Evolutionary conservation across 164 flowering plant species (phyloP).

Genomic region (Vitis riparia): DNA sequence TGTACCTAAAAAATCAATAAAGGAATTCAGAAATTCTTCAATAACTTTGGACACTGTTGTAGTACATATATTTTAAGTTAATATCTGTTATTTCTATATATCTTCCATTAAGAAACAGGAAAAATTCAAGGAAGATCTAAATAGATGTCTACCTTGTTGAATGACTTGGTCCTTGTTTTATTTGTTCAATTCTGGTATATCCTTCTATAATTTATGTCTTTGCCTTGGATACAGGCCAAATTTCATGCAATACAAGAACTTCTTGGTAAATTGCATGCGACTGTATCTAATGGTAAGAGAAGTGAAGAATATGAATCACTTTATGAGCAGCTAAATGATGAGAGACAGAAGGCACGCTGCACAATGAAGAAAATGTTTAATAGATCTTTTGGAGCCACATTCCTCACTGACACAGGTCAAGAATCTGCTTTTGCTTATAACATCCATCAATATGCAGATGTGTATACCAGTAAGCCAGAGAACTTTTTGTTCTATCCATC

Average conservation of each 20-base stretch:
- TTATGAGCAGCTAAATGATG: constrained; percentile 66
- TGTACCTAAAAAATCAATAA: too few relatives aligned
- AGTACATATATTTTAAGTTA: too few relatives aligned
- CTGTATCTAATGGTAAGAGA: constrained; percentile 33
- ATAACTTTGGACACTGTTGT: too few relatives aligned
- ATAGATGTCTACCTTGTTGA: too few relatives aligned
- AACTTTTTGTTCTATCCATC: constrained; percentile 76
- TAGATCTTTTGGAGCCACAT: constrained; percentile 90
- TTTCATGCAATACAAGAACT: constrained; percentile 88
- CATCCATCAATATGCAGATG: constrained; percentile 95
- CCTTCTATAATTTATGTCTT: not conserved
- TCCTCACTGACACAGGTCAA: constrained; percentile 88
- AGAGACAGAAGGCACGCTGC: constrained; percentile 67
- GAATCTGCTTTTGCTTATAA: constrained; percentile 95
- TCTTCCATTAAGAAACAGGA: too few relatives aligned
- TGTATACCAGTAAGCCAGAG: constrained; percentile 93
- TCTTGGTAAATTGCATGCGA: constrained; percentile 77
- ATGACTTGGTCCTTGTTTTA: not conserved
- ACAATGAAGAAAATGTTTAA: constrained; percentile 86
- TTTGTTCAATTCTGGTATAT: not conserved
- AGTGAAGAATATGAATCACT: constrained; percentile 54
- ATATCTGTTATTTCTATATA: too few relatives aligned
- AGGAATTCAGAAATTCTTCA: too few relatives aligned
- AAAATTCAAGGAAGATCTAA: too few relatives aligned
- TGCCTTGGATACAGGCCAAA: constrained; percentile 62